Evolutionary conservation across 768 basidiomycete genomes (phyloP), one percentile per base, ranked within the genome.

Genomic region (Tylopilus vinaceipallidus): DNA sequence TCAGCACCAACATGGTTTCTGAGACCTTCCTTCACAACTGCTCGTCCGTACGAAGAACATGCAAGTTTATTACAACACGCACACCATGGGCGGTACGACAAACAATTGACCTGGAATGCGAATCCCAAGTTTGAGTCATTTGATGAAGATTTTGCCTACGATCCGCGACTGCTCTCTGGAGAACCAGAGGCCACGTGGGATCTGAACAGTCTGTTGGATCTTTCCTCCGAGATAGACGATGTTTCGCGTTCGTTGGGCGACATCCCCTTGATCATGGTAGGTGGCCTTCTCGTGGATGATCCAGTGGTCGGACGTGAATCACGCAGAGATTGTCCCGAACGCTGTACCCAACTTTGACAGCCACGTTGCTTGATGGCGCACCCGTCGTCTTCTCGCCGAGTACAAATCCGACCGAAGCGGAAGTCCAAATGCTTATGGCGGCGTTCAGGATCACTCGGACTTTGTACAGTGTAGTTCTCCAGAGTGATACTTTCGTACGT

Each of bases 341-440:
- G 13, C 68, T 98, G n/a, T 82, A 93, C 58, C 77, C 91, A 3
- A 84, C 84, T 10, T 72, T 98, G 11, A 71, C 92, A 2, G 84
- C 91, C 19, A 84, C 88, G 2, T 91, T 92, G 68, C 79, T 98
- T 19, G 95, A 98, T 65, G 82, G 82, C 55, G 91, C 91, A 4
- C 91, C 95, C 2, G 63, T 79, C 13, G 88, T 88, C 2, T 95
- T 95, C 68, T 78, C 84, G 4, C 86, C 89, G 0, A 78, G 76
- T 54, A 70, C 70, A n/a, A 75, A 61, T 26, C 79, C 83, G 2
- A 66, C 79, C 12, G 83, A 84, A 50, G 77, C 76, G 2, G 84
- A 88, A 51, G 66, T 82, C 16, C 77, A 81, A 50, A 72, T 84
- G 48, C 70, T 91, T 14, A 51, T 77, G n/a, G 75, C 78, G 1